phyloP scores from a whole-genome alignment of 228 moss, liverwort and hornwort species.

The Sphagnum fallax region DNA sequence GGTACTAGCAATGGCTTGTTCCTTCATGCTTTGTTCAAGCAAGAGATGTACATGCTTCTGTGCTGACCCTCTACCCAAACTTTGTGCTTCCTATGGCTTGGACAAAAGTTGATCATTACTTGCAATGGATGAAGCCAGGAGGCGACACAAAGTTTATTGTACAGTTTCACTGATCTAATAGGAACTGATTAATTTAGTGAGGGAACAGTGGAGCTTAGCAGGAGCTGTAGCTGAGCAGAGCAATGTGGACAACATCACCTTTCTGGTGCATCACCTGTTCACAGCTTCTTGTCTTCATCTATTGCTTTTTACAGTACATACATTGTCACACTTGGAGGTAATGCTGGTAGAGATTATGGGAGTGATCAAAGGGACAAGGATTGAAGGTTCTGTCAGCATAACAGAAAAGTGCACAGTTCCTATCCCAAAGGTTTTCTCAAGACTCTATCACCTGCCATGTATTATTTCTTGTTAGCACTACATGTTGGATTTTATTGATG shows the following conservation, averaged over 20 bases:
- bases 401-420: not conserved
- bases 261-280: conserved; percentile 42
- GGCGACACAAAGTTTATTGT: not conserved
- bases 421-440: not conserved
- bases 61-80: conserved; percentile 1
- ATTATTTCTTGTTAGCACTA: too few species aligned
- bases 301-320: too few species aligned
- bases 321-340: too few species aligned
- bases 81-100: not conserved
- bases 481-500: too few species aligned
- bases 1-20: conserved; percentile 94
- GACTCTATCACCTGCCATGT: too few species aligned
- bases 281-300: too few species aligned
- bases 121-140: too few species aligned
- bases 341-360: too few species aligned
- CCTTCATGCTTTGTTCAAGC: conserved; percentile 80
- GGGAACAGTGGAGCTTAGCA: conserved; percentile 81
- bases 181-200: conserved; percentile 79
- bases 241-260: conserved; percentile 53
- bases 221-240: conserved; percentile 67
- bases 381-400: not conserved
- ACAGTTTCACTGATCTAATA: conserved; percentile 79
- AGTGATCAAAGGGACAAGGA: too few species aligned
- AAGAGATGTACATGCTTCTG: conserved; percentile 41
- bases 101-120: too few species aligned